These are phyloP conservation scores for Dalechampia spathulata DNA, from an alignment of 441 rosid species.

Conservation along the genomic window DNA sequence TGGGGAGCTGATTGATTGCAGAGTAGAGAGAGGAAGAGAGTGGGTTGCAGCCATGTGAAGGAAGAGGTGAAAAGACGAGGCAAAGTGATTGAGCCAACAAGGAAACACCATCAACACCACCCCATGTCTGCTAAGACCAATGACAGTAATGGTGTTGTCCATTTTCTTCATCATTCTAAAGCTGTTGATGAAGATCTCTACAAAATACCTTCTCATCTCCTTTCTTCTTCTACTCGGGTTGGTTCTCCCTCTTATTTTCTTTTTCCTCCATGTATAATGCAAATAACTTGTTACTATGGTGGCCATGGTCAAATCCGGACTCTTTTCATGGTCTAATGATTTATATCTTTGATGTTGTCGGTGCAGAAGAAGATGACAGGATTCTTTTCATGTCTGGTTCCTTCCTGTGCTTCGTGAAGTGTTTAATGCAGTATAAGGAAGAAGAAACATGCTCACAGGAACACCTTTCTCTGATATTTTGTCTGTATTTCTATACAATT, in stretches of 20 bases:
- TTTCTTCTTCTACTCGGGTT: constrained; percentile 61
- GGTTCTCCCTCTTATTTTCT: not conserved
- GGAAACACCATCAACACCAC: constrained; percentile 15
- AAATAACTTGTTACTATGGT: no score
- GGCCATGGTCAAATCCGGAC: no score
- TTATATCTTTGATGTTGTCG: no score
- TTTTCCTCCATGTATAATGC: no score
- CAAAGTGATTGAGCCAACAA: constrained; percentile 44
- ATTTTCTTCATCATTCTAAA: constrained; percentile 25
- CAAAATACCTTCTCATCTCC: constrained; percentile 70
- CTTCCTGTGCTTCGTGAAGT: constrained; percentile 57
- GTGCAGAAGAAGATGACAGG: constrained; percentile 63
- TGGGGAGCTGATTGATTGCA: constrained; percentile 7
- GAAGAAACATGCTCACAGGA: no score
- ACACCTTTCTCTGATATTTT: no score
- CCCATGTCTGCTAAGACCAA: no score
- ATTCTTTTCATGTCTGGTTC: constrained; percentile 80
- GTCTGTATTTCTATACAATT: no score
- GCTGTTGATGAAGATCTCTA: constrained; percentile 89
- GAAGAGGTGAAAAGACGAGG: constrained; percentile 51
- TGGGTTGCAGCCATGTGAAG: constrained; percentile 32
- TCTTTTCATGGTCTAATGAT: no score
- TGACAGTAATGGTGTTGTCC: constrained; percentile 15
- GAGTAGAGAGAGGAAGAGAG: constrained; percentile 36
- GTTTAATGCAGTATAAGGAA: no score